phyloP scores from a whole-genome alignment of 345 rosid genomes.

The Salix exigua region DNA sequence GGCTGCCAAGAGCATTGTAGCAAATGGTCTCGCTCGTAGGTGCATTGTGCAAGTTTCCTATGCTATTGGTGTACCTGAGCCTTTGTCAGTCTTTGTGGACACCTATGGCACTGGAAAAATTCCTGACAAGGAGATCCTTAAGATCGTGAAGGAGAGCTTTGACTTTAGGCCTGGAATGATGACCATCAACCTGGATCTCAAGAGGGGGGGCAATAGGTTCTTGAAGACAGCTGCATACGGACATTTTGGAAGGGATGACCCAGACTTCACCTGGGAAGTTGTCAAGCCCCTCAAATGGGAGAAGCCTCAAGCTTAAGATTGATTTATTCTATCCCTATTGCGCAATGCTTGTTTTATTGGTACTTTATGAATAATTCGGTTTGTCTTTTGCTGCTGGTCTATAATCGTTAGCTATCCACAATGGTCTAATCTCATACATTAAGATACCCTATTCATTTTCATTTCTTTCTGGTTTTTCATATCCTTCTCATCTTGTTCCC shows the following conservation, averaged over 20 bases:
- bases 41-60: slow-evolving; percentile 38
- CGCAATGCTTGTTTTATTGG: slow-evolving; percentile 2
- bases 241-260: slow-evolving; percentile 52
- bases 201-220: slow-evolving; percentile 53
- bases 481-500: background rate
- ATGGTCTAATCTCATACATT: slow-evolving; percentile 22
- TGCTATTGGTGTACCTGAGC: slow-evolving; percentile 38
- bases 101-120: slow-evolving; percentile 35
- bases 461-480: background rate
- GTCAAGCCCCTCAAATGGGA: slow-evolving; percentile 46
- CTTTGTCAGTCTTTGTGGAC: slow-evolving; percentile 35
- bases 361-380: slow-evolving; percentile 26
- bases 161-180: slow-evolving; percentile 57
- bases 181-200: slow-evolving; percentile 47
- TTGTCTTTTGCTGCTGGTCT: slow-evolving; percentile 15
- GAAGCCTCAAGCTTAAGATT: slow-evolving; percentile 29
- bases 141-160: slow-evolving; percentile 32
- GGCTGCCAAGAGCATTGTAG: slow-evolving; percentile 40
- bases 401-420: slow-evolving; percentile 1
- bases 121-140: slow-evolving; percentile 34
- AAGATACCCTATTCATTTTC: slow-evolving; percentile 16
- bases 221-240: slow-evolving; percentile 53
- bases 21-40: slow-evolving; percentile 36
- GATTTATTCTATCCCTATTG: slow-evolving; percentile 1
- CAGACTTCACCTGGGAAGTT: slow-evolving; percentile 56